These are phyloP conservation scores for Gynostemma pentaphyllum DNA, from an alignment of 306 rosid species.

Conservation along the genomic window DNA sequence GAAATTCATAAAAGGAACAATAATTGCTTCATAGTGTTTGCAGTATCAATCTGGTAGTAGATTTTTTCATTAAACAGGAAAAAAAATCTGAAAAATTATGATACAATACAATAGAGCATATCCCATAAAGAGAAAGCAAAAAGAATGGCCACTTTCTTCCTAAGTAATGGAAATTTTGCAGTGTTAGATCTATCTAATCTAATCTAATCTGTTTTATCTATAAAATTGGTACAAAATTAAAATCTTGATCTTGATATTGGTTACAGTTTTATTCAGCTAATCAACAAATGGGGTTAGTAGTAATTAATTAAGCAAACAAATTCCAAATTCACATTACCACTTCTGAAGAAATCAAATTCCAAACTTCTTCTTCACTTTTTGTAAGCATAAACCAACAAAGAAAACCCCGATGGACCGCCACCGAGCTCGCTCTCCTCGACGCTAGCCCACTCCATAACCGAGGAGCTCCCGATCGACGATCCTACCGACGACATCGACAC, in stretches of 20 bases:
- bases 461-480: conserved; percentile 67
- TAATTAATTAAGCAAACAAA: neutral
- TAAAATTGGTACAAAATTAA: no score
- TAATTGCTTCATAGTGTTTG: neutral
- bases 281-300: neutral
- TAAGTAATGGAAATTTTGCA: neutral
- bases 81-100: neutral
- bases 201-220: neutral
- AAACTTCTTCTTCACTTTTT: conserved; percentile 25
- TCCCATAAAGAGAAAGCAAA: neutral
- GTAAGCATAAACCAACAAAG: conserved; percentile 81
- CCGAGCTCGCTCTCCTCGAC: conserved; percentile 63
- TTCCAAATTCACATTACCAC: neutral
- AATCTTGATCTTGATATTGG: neutral
- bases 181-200: neutral
- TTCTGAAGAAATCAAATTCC: neutral
- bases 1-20: no score
- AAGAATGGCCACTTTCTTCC: neutral
- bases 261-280: neutral
- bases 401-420: conserved; percentile 54
- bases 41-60: no score
- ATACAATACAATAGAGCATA: neutral
- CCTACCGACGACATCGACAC: conserved; percentile 66
- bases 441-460: conserved; percentile 80
- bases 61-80: neutral